A percentile compares a stretch with the other conserved stretches of the same genome.
phyloP scores from a whole-genome alignment of 2,329 filamentous ascomycete genomes.

The Pezicula carpinea region DNA sequence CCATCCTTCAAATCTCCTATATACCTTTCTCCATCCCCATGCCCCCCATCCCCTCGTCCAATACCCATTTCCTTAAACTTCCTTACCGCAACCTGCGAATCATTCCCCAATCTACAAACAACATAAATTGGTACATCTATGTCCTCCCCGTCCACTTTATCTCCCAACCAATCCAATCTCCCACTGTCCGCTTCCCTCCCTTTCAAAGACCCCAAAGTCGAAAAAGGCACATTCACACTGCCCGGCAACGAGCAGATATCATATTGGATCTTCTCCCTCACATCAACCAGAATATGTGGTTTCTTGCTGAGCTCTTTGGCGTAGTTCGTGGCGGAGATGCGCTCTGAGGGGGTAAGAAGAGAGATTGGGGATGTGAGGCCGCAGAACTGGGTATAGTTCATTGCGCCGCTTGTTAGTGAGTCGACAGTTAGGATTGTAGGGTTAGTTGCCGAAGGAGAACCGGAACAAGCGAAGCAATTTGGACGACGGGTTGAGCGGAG shows the following conservation, averaged over 20 bases:
- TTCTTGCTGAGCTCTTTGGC: constrained; percentile 30
- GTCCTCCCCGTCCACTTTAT: constrained; percentile 35
- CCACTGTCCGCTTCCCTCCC: constrained; percentile 19
- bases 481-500: constrained; percentile 60
- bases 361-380: constrained; percentile 53
- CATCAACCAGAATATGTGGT: constrained; percentile 67
- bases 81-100: constrained; percentile 66
- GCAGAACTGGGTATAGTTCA: constrained; percentile 87
- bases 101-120: constrained; percentile 71
- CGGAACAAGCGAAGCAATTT: constrained; percentile 74
- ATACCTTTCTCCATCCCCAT: constrained; percentile 41
- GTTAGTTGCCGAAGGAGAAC: constrained; percentile 25
- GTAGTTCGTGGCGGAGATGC: constrained; percentile 60
- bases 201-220: constrained; percentile 37
- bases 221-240: constrained; percentile 72
- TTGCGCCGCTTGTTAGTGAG: constrained; percentile 56
- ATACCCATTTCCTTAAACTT: constrained; percentile 55
- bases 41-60: constrained; percentile 32
- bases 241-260: constrained; percentile 72
- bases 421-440: constrained; percentile 55
- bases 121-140: constrained; percentile 58
- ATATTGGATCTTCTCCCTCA: constrained; percentile 80
- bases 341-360: constrained; percentile 57
- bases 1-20: constrained; percentile 71
- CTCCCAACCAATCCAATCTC: constrained; percentile 10